phyloP scores from a whole-genome alignment of 345 rosid species.

The Arabis hirsuta region DNA sequence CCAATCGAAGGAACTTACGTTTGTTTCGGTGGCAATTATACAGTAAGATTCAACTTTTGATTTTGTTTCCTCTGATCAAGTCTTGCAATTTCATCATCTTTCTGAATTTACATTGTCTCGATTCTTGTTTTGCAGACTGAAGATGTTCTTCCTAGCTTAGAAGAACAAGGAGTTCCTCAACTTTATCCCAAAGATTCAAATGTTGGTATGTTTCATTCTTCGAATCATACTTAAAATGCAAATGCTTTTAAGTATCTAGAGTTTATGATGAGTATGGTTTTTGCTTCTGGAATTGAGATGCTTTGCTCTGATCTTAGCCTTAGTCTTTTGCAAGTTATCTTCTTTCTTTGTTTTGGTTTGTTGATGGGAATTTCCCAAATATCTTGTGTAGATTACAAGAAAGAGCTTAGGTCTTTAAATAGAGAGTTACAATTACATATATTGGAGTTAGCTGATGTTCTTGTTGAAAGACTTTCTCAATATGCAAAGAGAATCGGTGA shows the following conservation, averaged over 20 bases:
- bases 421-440: constrained; percentile 90
- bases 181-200: constrained; percentile 73
- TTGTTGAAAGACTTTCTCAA: constrained; percentile 94
- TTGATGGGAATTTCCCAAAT: background rate
- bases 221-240: no score
- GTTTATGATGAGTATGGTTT: constrained; percentile 5
- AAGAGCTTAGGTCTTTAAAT: constrained; percentile 73
- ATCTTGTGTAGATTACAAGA: constrained; percentile 70
- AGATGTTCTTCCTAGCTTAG: constrained; percentile 87
- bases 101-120: background rate
- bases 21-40: constrained; percentile 73
- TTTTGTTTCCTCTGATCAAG: background rate
- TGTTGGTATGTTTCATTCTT: constrained; percentile 36
- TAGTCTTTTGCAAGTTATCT: constrained; percentile 11
- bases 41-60: constrained; percentile 48
- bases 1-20: constrained; percentile 76
- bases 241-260: background rate
- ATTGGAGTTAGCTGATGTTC: constrained; percentile 91
- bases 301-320: background rate
- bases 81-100: background rate
- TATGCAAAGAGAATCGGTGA: constrained; percentile 95
- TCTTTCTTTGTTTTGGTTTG: background rate
- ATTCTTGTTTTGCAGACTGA: constrained; percentile 56
- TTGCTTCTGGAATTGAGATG: background rate
- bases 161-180: constrained; percentile 87